A percentile compares a stretch with the other conserved stretches of the same genome.
Conservation (phyloP, 768 basidiomycete species). For the Lentinula guzmanii region DNA sequence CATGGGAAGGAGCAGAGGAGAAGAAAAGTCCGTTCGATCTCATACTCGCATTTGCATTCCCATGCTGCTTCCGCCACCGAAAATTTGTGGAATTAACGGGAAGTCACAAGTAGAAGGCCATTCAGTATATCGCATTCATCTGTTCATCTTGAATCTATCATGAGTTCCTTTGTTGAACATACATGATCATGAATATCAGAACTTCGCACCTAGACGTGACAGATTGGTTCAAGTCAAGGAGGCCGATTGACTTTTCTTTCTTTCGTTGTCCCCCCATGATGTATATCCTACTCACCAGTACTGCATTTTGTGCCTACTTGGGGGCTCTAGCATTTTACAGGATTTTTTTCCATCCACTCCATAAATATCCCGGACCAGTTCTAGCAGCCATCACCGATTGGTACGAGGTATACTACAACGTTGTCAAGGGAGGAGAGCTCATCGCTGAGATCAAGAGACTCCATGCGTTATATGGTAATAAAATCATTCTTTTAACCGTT, state of each 20-base stretch:
- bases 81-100: not conserved
- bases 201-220: no score
- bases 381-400: constrained; percentile 24
- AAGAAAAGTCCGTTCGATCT: no score
- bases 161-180: no score
- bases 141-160: no score
- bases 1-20: no score
- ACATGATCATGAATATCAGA: no score
- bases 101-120: not conserved
- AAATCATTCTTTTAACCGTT: not conserved
- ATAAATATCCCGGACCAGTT: constrained; percentile 27
- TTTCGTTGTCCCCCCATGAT: not conserved
- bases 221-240: no score
- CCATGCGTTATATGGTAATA: constrained; percentile 26
- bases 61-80: no score
- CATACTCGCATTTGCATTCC: no score
- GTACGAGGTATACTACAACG: constrained; percentile 30
- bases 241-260: not conserved
- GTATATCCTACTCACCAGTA: not conserved
- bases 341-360: constrained; percentile 24
- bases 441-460: constrained; percentile 22
- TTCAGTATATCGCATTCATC: not conserved
- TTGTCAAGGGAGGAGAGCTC: constrained; percentile 25
- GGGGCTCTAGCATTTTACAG: not conserved
- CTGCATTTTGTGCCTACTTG: not conserved